Conservation (phyloP, 179 eudicot species). For the Sideroxylon spinosum region DNA sequence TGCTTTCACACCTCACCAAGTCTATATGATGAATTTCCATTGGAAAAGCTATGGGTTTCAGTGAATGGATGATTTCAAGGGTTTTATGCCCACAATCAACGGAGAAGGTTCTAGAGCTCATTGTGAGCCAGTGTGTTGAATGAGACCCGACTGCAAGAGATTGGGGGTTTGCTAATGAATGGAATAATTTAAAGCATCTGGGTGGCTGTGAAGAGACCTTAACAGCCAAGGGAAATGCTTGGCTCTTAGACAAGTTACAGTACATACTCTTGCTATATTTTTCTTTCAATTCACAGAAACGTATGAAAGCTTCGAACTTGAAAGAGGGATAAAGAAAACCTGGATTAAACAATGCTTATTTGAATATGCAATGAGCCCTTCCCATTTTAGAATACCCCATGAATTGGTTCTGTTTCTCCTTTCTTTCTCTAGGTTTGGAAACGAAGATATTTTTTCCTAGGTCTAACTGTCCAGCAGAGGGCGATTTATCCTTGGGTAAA, state of each 20-base stretch:
- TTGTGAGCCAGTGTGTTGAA: conserved; percentile 26
- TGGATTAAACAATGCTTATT: background rate
- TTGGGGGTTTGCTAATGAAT: conserved; percentile 32
- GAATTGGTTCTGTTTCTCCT: background rate
- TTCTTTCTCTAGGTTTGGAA: background rate
- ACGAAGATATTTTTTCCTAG: background rate
- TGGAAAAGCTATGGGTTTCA: conserved; percentile 29
- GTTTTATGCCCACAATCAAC: conserved; percentile 24
- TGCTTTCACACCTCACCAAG: background rate
- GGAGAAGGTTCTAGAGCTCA: conserved; percentile 7
- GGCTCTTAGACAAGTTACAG: conserved; percentile 44
- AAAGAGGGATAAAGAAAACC: conserved; percentile 19
- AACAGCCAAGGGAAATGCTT: conserved; percentile 52
- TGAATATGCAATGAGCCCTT: background rate
- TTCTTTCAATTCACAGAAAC: background rate
- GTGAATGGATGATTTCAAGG: conserved; percentile 15
- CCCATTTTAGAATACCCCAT: background rate
- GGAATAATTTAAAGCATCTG: conserved; percentile 25
- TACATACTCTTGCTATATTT: conserved; percentile 21
- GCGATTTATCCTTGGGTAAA: too few relatives aligned
- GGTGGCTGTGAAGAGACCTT: conserved; percentile 41
- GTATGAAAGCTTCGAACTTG: background rate
- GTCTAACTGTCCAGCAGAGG: too few relatives aligned
- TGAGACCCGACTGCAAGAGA: conserved; percentile 33
- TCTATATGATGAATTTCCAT: conserved; percentile 18